A percentile compares a stretch with the other conserved stretches of the same genome.
These are phyloP conservation scores for Agroathelia rolfsii DNA, from an alignment of 1,284 basidiomycete genomes.

Conservation along the genomic window DNA sequence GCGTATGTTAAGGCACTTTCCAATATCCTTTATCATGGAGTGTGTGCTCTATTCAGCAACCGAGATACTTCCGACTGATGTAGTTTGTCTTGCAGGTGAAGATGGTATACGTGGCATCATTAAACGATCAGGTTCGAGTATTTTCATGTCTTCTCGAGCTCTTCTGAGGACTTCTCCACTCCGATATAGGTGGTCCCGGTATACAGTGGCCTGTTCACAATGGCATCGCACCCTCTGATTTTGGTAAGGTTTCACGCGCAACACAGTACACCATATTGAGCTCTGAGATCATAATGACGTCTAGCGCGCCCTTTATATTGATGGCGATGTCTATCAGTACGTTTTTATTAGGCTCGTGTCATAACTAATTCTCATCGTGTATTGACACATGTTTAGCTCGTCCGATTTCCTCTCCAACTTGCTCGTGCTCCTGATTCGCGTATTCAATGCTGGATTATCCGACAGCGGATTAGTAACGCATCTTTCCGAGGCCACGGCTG, in stretches of 20 bases:
- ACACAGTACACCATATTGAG: no score
- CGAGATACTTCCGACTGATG: slow-evolving; percentile 6
- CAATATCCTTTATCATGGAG: slow-evolving; percentile 72
- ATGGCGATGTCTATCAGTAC: slow-evolving; percentile 85
- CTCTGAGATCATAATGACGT: no score
- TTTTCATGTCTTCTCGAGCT: no score
- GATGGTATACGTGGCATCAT: slow-evolving; percentile 83
- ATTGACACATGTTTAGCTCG: slow-evolving; percentile 39
- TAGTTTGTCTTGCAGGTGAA: slow-evolving; percentile 45
- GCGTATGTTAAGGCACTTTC: slow-evolving; percentile 69
- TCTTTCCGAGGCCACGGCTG: slow-evolving; percentile 85
- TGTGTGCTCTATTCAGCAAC: slow-evolving; percentile 23
- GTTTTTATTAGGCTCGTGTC: no score
- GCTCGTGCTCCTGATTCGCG: slow-evolving; percentile 78
- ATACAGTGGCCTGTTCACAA: slow-evolving; percentile 87
- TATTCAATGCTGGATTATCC: slow-evolving; percentile 84
- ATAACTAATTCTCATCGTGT: no score
- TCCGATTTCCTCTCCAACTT: slow-evolving; percentile 91
- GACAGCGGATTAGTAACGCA: slow-evolving; percentile 86
- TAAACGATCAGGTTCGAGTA: slow-evolving; percentile 97
- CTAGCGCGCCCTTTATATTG: slow-evolving; percentile 89
- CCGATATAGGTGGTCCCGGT: no score
- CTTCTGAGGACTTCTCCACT: no score
- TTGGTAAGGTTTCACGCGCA: no score
- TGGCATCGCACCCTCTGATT: slow-evolving; percentile 83